Evolutionary conservation across 2,329 filamentous ascomycete species (phyloP).

Genomic region (Calonectria naviculata): DNA sequence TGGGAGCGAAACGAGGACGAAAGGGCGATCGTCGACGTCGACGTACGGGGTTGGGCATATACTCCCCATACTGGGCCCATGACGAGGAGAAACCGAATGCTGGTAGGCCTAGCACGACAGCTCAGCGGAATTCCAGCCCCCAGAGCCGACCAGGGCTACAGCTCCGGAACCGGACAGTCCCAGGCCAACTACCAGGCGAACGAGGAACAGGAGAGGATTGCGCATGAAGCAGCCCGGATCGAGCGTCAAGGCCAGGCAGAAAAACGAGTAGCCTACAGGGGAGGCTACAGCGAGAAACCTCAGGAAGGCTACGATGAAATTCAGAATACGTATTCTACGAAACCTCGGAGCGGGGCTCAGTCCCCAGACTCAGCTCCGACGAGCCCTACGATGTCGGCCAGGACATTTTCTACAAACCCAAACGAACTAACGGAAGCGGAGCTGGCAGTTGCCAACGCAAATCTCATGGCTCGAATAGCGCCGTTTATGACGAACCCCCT

Average conservation of each 20-base stretch:
- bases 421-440: constrained; percentile 80
- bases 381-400: constrained; percentile 55
- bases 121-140: constrained; percentile 87
- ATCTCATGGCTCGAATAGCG: constrained; percentile 86
- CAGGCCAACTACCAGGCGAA: constrained; percentile 49
- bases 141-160: constrained; percentile 49
- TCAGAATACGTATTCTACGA: constrained; percentile 44
- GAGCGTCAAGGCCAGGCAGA: constrained; percentile 78
- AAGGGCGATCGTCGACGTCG: constrained; percentile 89
- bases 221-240: constrained; percentile 81
- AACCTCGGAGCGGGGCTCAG: constrained; percentile 45
- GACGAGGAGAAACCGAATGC: constrained; percentile 85
- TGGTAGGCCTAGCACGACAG: constrained; percentile 87
- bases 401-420: constrained; percentile 48
- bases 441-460: constrained; percentile 81
- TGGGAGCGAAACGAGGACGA: constrained; percentile 86
- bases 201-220: constrained; percentile 74
- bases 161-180: constrained; percentile 30
- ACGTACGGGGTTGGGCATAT: constrained; percentile 96
- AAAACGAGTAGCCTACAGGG: constrained; percentile 75
- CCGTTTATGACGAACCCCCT: constrained; percentile 92
- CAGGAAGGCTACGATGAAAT: constrained; percentile 55
- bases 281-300: constrained; percentile 78
- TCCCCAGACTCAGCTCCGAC: constrained; percentile 53
- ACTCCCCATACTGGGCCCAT: constrained; percentile 85